These are phyloP conservation scores for Leishmania gerbilli DNA, from an alignment of 208 protist species.

Conservation along the genomic window DNA sequence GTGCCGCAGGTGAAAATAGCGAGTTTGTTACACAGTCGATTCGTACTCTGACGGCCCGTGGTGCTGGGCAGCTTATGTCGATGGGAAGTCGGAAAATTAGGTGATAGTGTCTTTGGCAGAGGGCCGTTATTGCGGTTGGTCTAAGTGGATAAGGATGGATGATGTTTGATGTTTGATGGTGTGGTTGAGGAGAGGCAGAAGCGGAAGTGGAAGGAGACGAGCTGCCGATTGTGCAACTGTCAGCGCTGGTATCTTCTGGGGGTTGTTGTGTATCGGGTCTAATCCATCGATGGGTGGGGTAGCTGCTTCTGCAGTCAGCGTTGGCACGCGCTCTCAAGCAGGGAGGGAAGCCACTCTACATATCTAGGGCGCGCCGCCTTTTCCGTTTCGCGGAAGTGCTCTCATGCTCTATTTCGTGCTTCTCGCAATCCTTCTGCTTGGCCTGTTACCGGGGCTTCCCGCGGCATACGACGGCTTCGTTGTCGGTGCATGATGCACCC, in stretches of 20 bases:
- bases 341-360: neutral
- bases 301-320: neutral
- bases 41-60: constrained; percentile 43
- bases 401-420: neutral
- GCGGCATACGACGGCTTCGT: neutral
- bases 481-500: neutral
- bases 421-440: neutral
- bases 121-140: too few relatives aligned
- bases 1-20: constrained; percentile 42
- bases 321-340: neutral
- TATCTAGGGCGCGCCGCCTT: neutral
- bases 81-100: too few relatives aligned
- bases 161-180: too few relatives aligned
- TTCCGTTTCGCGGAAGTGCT: neutral
- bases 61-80: neutral
- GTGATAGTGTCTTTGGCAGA: constrained; percentile 27
- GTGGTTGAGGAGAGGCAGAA: too few relatives aligned
- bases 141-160: too few relatives aligned
- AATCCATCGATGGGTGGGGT: neutral
- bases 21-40: constrained; percentile 48
- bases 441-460: neutral
- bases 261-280: too few relatives aligned
- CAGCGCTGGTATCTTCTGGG: neutral
- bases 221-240: neutral
- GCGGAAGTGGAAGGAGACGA: neutral